These are phyloP conservation scores for Hyaloscypha variabilis DNA, from an alignment of 495 filamentous ascomycete genomes.

Conservation along the genomic window DNA sequence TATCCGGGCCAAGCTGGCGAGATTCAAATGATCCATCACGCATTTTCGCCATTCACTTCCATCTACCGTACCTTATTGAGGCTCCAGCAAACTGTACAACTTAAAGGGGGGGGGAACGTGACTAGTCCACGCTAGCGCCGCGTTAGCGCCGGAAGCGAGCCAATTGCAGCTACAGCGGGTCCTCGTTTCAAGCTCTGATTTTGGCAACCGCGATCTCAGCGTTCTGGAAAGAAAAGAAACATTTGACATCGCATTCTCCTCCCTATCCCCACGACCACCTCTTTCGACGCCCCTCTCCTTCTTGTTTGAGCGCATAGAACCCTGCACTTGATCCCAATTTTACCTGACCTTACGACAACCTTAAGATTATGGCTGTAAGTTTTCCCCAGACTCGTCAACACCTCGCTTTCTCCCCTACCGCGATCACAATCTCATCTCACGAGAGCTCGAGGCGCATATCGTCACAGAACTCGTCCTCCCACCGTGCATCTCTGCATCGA, in stretches of 20 bases:
- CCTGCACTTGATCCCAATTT: constrained; percentile 18
- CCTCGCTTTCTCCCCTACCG: not conserved
- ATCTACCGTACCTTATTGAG: not conserved
- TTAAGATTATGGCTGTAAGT: constrained; percentile 29
- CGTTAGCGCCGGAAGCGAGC: constrained; percentile 16
- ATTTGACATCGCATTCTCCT: constrained; percentile 26
- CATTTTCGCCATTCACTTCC: too few species aligned
- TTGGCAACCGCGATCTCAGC: constrained; percentile 29
- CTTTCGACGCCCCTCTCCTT: constrained; percentile 10
- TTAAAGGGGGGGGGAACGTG: not conserved
- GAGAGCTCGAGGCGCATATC: not conserved
- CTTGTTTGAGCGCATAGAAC: constrained; percentile 23
- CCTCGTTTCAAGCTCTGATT: constrained; percentile 28
- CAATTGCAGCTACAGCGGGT: constrained; percentile 17
- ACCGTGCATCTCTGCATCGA: not conserved
- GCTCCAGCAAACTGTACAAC: not conserved
- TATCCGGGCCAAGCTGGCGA: too few species aligned
- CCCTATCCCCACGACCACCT: constrained; percentile 11
- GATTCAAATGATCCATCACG: too few species aligned
- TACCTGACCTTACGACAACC: not conserved
- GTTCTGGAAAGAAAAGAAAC: constrained; percentile 29
- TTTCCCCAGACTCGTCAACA: constrained; percentile 5
- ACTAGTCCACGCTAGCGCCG: not conserved
- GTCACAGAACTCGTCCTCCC: not conserved
- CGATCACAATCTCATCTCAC: constrained; percentile 4